Evolutionary conservation across 2,329 filamentous ascomycete species (phyloP).

Genomic region (Pleurostoma richardsiae): DNA sequence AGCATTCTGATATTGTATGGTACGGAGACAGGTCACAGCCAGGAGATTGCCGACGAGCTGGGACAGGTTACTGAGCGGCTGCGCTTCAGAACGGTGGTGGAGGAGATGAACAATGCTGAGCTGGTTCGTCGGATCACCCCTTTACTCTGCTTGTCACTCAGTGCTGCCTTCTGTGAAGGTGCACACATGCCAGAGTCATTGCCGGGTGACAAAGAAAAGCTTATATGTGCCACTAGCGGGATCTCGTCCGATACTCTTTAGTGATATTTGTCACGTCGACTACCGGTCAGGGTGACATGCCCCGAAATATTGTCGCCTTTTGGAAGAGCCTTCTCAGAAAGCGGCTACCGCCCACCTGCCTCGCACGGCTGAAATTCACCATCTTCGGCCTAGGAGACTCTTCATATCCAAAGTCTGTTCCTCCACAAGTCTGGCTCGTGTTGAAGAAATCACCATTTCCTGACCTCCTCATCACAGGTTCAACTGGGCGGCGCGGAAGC

Average conservation of each 20-base stretch:
- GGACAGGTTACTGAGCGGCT: constrained; percentile 69
- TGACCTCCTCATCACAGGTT: constrained; percentile 47
- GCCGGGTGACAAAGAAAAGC: constrained; percentile 1
- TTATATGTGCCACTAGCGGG: constrained; percentile 31
- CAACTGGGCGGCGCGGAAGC: constrained; percentile 88
- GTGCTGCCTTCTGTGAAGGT: too few species aligned
- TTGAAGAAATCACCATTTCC: too few species aligned
- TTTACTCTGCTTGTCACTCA: too few species aligned
- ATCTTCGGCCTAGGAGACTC: constrained; percentile 92
- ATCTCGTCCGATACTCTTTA: constrained; percentile 46
- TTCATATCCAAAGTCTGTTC: constrained; percentile 77
- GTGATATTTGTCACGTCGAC: constrained; percentile 84
- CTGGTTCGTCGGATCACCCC: constrained; percentile 51
- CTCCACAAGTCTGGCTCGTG: not conserved
- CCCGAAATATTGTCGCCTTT: constrained; percentile 73
- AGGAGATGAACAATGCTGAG: constrained; percentile 71
- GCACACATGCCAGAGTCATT: too few species aligned
- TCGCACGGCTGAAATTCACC: constrained; percentile 67
- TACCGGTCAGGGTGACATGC: constrained; percentile 91
- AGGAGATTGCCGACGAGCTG: constrained; percentile 85
- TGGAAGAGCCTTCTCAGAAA: constrained; percentile 83
- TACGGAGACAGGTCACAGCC: constrained; percentile 90
- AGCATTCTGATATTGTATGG: constrained; percentile 75
- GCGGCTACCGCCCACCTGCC: constrained; percentile 65
- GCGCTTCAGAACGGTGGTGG: constrained; percentile 70